Percentiles rank a stretch among this genome's conserved stretches.
Conservation (phyloP, 345 rosid genomes). For the Moringa oleifera region DNA sequence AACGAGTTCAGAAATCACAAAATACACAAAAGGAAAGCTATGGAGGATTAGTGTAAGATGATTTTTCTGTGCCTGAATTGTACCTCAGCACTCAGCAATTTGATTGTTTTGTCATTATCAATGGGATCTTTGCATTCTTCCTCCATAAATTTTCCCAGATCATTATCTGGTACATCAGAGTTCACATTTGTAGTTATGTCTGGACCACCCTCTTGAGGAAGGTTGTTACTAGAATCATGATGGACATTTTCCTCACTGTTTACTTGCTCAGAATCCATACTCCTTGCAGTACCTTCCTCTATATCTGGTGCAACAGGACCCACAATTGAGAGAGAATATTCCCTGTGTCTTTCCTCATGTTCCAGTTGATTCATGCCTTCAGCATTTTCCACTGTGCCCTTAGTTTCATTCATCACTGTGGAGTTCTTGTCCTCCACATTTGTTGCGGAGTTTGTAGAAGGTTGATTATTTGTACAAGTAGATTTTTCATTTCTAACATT, state of each 20-base stretch:
- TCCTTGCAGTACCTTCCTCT: conserved; percentile 11
- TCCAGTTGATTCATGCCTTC: conserved; percentile 20
- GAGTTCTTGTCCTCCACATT: conserved; percentile 25
- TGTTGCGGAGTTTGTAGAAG: conserved; percentile 22
- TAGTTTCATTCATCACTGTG: conserved; percentile 17
- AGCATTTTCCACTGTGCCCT: conserved; percentile 23
- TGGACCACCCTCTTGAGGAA: conserved; percentile 21
- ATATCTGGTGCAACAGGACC: conserved; percentile 24
- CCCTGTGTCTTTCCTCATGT: conserved; percentile 23
- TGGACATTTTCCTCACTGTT: conserved; percentile 24
- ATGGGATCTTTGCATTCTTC: conserved; percentile 22
- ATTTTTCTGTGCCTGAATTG: neutral
- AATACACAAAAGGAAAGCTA: neutral
- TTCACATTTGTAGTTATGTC: conserved; percentile 26
- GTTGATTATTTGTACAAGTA: conserved; percentile 20
- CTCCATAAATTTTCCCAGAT: conserved; percentile 23
- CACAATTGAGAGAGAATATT: conserved; percentile 21
- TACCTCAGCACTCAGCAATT: conserved; percentile 66
- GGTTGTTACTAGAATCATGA: conserved; percentile 19
- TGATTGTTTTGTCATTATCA: conserved; percentile 34
- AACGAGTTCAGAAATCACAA: neutral
- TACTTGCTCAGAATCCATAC: conserved; percentile 24
- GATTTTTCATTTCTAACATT: conserved; percentile 34
- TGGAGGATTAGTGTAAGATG: neutral
- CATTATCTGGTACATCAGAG: conserved; percentile 17